Base-by-base conservation (phyloP, 768 basidiomycete genomes). In the Mycena sanguinolenta region DNA sequence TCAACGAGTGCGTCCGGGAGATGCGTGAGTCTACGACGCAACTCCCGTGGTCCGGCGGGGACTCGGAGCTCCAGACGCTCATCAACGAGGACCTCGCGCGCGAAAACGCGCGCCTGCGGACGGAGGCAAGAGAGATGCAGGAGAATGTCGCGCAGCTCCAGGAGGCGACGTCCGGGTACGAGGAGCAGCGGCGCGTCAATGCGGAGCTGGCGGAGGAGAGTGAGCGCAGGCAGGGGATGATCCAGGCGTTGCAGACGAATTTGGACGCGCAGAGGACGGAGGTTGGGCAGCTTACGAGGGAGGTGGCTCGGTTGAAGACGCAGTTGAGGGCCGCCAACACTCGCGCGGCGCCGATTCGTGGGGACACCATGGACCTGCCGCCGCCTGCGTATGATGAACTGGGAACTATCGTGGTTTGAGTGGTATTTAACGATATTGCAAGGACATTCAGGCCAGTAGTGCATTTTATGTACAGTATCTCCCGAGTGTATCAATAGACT, bases 1-100 rank as follows among this genome's bases (percentile, higher is more conserved):
- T 73, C 7, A 16, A 25, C 14, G 23, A 19, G 3, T 55, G 64
- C 30, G 65, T 73, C 25, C 23, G 39, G 46, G 72, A 73, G 57
- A 70, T 73, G 72, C 72, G 69, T 34, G 72, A 66, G 42, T 73
- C 72, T 34, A 73, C 72, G 46, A 73, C 72, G 61, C 69, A 70
- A 46, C 59, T 73, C 8, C 72, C 72, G 32, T 73, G 72, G 72
- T 70, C 69, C 13, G 72, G 69, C 21, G 72, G 72, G 14, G 72
- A 73, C 57, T 67, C 65, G 14, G 72, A 73, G 52, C 63, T 73
- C 57, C 72, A 73, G 46, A 70, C 69, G 1, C 65, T 73, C 13
- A 73, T 73, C 44, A 73, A 73, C 57, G 65, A 73, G 27, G 72
- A 73, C 28, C 27, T 73, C 17, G 65, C 72, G 30, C 55, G 63